Conservation (phyloP, 2,329 filamentous ascomycete genomes). For the Balansia obtecta region DNA sequence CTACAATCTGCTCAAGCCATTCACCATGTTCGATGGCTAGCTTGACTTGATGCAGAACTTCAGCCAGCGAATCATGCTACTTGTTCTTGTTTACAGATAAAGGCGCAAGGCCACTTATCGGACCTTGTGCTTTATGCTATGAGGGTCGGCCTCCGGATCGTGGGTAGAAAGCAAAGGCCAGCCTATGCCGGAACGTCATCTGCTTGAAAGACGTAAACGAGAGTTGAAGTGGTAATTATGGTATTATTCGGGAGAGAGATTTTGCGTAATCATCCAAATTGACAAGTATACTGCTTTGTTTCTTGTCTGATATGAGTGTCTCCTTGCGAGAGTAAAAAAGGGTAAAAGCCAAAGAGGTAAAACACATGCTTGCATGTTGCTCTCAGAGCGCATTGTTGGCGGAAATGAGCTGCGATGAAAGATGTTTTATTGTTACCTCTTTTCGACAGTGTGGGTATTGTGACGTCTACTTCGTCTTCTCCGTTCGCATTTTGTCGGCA, state of each 20-base stretch:
- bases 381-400: background rate
- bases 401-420: background rate
- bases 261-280: background rate
- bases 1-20: background rate
- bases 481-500: slow-evolving; percentile 23
- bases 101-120: background rate
- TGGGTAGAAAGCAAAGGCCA: background rate
- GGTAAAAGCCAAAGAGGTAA: background rate
- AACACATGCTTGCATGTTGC: background rate
- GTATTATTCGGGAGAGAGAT: background rate
- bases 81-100: background rate
- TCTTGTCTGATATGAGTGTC: background rate
- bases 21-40: background rate
- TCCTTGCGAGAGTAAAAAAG: background rate
- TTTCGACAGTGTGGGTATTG: background rate
- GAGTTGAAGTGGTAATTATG: background rate
- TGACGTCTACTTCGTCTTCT: slow-evolving; percentile 13
- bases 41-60: background rate
- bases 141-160: background rate
- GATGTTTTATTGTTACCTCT: background rate
- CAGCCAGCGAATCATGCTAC: background rate
- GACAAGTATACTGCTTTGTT: background rate
- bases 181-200: background rate
- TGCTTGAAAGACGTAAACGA: background rate
- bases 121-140: background rate